Base-by-base conservation (phyloP, 2,329 filamentous ascomycete genomes). In the Atkinsonella hypoxylon region DNA sequence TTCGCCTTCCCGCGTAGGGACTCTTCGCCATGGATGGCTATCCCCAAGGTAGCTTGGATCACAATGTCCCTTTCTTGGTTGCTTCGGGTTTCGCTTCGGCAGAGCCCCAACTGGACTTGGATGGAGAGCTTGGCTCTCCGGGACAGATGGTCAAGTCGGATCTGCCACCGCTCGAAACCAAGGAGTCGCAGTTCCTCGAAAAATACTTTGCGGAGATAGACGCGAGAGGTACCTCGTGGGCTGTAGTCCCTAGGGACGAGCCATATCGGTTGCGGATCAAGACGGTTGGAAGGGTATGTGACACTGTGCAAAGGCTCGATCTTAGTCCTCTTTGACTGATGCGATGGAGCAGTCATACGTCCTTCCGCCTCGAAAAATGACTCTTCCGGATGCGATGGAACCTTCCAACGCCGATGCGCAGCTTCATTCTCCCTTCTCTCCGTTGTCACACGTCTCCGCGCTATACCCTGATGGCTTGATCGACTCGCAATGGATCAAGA, bases 381-480 rank as follows among this genome's bases (percentile, higher is more conserved):
- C 68, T 53, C 68, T 78, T 45, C 77, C 75, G 17, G 71, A 74
- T 45, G 69, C 75, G 50, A 68, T 75, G 59, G 74, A 77, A 47
- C 61, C 67, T 3, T 68, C 75, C 49, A 65, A 69, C 38, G 64
- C 72, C 22, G 67, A 73, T 17, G 70, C 75, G 53, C 71, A 82
- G n/a, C 71, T 95, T 4, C 91, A 97, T 66, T 97, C 93, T 12
- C 88, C 90, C 1, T 82, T 95, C 57, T 97, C 93, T 2, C 93
- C 91, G 1, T 75, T 97, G 31, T 93, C 87, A 39, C 89, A 90
- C 3, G 78, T 77, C 8, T 95, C 91, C 8, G 74, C 81, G 2
- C 76, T 94, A 2, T 97, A 93, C 62, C 90, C 91, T 8, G 93
- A 97, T 68, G 93, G 91, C 4, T 72, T 96, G 52, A 81, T 96